Percentiles rank a stretch among this genome's conserved stretches.
Evolutionary conservation across 2,329 filamentous ascomycete species (phyloP).

Genomic region (Sarocladium brachiariae): DNA sequence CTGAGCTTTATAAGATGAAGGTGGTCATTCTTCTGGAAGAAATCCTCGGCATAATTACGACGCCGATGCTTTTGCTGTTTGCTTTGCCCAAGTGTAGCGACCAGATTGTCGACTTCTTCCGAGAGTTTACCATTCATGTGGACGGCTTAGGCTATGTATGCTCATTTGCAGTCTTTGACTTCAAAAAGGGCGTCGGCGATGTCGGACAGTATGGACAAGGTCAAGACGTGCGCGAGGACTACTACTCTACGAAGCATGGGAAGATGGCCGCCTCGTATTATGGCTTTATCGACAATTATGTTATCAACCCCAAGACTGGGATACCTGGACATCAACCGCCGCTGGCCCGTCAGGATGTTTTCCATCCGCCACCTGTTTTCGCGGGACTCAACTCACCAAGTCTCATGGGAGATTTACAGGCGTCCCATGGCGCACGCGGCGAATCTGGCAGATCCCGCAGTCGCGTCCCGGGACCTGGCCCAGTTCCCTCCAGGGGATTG

Average conservation of each 20-base stretch:
- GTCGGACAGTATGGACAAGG: conserved; percentile 29
- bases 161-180: conserved; percentile 95
- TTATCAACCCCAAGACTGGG: conserved; percentile 63
- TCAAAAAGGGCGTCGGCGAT: conserved; percentile 67
- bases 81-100: conserved; percentile 84
- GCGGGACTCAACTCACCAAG: conserved; percentile 62
- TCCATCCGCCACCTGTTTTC: conserved; percentile 70
- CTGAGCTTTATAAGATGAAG: conserved; percentile 85
- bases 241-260: conserved; percentile 89
- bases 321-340: conserved; percentile 55
- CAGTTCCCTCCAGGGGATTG: conserved; percentile 14
- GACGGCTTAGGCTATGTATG: conserved; percentile 95
- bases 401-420: conserved; percentile 48
- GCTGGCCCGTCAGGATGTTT: conserved; percentile 37
- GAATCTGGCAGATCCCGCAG: conserved; percentile 38
- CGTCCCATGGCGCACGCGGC: conserved; percentile 36
- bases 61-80: conserved; percentile 80
- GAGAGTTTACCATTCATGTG: conserved; percentile 94
- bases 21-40: conserved; percentile 89
- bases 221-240: conserved; percentile 73
- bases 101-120: conserved; percentile 93
- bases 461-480: conserved; percentile 28
- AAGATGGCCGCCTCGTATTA: conserved; percentile 99
- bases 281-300: conserved; percentile 90
- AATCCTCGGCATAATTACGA: conserved; percentile 84